Evolutionary conservation across 2,329 filamentous ascomycete species (phyloP), one percentile per base, ranked within the genome.

Genomic region (Fusarium euwallaceae): DNA sequence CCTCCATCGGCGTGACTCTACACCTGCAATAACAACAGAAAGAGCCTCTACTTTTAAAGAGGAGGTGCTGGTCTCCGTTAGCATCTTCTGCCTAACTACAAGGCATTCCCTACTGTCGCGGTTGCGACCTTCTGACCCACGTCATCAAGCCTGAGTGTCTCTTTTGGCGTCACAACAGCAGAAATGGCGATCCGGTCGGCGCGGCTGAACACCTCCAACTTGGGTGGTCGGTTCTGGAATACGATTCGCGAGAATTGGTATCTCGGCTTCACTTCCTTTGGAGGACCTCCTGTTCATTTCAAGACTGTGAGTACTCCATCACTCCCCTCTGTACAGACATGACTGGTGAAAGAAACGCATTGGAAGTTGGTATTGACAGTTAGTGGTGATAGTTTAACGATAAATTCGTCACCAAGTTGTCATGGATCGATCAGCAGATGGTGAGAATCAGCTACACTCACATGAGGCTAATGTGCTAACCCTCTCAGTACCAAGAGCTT

Each of bases 381-480:
- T 9, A 4, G n/a, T 4, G 5, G 29, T 29, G 8, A 0, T 9
- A 76, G 74, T 75, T 77, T 0, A 69, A 75, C 10, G 74, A 77
- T 3, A 76, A 88, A 48, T 94, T 93, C 76, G 90, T 93, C 0
- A 84, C 87, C 1, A 87, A 89, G 55, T 80, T 87, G 39, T 80
- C 84, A 78, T 94, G 92, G 92, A 87, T 94, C 34, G 91, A 93
- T 79, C 91, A 94, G 64, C 90, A 93, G 76, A 87, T 91, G 67
- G 91, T 92, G 80, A 4, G 64, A 7, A 1, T 1, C 0, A 11
- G 1, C 1, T 3, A 10, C 2, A 6, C 9, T 24, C 8, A 9
- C 0, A 8, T 2, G 0, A 9, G 2, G 14, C 4, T 7, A 8
- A 6, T 22, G 63, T 22, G 61, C n/a, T 2, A 4, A 10, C 20